Conservation (phyloP, 2,329 filamentous ascomycete species). For the Gaeumannomyces sp. region DNA sequence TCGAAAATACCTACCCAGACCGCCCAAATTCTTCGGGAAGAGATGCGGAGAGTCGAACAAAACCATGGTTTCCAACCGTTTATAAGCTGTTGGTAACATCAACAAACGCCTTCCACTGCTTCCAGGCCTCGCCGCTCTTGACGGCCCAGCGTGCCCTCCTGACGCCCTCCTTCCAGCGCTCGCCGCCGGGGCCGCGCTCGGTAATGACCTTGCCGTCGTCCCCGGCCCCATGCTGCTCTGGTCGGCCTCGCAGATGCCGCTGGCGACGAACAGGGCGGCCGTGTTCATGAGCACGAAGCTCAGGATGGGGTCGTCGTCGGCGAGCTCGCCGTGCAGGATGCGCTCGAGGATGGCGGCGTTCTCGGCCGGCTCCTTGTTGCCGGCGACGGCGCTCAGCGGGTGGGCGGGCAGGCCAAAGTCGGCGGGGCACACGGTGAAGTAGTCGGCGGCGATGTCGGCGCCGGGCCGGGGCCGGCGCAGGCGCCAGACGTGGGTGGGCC, state of each 20-base stretch:
- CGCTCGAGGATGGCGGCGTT: conserved; percentile 79
- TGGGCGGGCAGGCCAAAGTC: conserved; percentile 81
- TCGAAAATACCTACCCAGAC: not conserved
- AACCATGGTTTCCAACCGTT: not conserved
- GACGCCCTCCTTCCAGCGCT: conserved; percentile 92
- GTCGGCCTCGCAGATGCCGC: conserved; percentile 81
- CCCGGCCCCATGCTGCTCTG: conserved; percentile 69
- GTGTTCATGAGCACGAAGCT: conserved; percentile 95
- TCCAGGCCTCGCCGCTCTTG: conserved; percentile 78
- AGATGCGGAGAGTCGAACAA: not conserved
- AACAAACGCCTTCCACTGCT: conserved; percentile 77
- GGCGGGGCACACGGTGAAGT: conserved; percentile 71
- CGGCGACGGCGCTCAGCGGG: conserved; percentile 69
- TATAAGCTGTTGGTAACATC: conserved; percentile 60
- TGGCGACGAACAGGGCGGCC: conserved; percentile 77
- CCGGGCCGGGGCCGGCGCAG: conserved; percentile 41
- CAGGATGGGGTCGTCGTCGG: conserved; percentile 73
- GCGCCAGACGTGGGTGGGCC: conserved; percentile 86
- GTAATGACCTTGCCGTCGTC: conserved; percentile 76
- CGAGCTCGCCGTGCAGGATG: conserved; percentile 68
- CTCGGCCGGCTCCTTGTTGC: conserved; percentile 77
- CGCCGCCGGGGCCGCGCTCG: conserved; percentile 77
- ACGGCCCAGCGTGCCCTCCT: conserved; percentile 83
- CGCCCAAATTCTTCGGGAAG: not conserved
- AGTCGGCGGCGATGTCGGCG: conserved; percentile 40